A percentile compares a stretch with the other conserved stretches of the same genome.
phyloP scores from a whole-genome alignment of 495 filamentous ascomycete genomes.

The Tuber aestivum region DNA sequence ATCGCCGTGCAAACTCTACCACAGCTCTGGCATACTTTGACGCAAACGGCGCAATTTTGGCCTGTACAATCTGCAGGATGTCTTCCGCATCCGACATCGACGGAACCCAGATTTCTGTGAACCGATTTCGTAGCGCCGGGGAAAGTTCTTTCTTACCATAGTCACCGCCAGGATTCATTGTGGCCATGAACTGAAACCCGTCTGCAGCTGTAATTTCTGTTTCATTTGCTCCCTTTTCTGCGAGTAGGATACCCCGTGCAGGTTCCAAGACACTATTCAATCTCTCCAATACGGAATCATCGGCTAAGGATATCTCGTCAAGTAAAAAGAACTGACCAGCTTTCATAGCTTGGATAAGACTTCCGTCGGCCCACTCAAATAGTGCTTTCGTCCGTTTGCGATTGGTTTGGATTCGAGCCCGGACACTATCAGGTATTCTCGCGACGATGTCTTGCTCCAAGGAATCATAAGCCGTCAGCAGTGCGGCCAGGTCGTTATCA shows the following conservation, averaged over 20 bases:
- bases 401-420: slow-evolving; percentile 55
- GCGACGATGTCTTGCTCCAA: slow-evolving; percentile 43
- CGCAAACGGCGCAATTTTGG: slow-evolving; percentile 56
- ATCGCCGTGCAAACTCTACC: slow-evolving; percentile 88
- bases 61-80: slow-evolving; percentile 74
- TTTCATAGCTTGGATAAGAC: slow-evolving; percentile 91
- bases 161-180: slow-evolving; percentile 98
- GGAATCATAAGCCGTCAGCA: slow-evolving; percentile 51
- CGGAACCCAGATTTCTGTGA: slow-evolving; percentile 98
- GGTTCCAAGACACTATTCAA: slow-evolving; percentile 97
- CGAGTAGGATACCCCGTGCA: slow-evolving; percentile 74
- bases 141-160: slow-evolving; percentile 97
- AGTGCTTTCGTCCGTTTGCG: slow-evolving; percentile 64
- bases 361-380: slow-evolving; percentile 96
- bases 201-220: slow-evolving; percentile 68
- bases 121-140: slow-evolving; percentile 87
- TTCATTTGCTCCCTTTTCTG: slow-evolving; percentile 82
- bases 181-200: slow-evolving; percentile 92
- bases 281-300: slow-evolving; percentile 93
- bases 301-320: slow-evolving; percentile 95
- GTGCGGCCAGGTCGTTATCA: slow-evolving; percentile 41
- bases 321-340: slow-evolving; percentile 83
- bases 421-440: slow-evolving; percentile 50
- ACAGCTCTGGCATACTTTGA: slow-evolving; percentile 57
- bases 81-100: slow-evolving; percentile 73